These are phyloP conservation scores for Macroventuria anomochaeta DNA, from an alignment of 2,329 filamentous ascomycete genomes.

Conservation along the genomic window DNA sequence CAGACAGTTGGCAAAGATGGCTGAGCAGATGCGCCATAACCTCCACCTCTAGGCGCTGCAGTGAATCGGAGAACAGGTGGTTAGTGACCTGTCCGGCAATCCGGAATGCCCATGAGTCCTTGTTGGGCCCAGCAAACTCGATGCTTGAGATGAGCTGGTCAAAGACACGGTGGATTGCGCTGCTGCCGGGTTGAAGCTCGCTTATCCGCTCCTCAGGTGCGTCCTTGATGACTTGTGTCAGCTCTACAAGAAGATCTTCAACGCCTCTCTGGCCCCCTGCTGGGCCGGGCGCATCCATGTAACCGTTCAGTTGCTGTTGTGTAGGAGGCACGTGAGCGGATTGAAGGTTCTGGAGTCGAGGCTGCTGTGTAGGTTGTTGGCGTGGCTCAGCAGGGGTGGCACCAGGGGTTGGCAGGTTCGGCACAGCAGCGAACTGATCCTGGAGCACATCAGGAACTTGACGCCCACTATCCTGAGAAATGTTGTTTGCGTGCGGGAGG, in stretches of 20 bases:
- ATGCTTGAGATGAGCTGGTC: slow-evolving; percentile 63
- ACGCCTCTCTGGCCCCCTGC: slow-evolving; percentile 55
- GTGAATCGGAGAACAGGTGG: slow-evolving; percentile 62
- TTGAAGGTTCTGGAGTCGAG: slow-evolving; percentile 49
- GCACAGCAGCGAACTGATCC: slow-evolving; percentile 65
- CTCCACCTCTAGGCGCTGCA: slow-evolving; percentile 66
- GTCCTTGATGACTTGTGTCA: slow-evolving; percentile 63
- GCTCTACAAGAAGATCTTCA: slow-evolving; percentile 62
- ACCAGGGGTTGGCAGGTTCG: slow-evolving; percentile 67
- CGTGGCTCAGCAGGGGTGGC: slow-evolving; percentile 68
- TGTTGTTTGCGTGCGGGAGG: slow-evolving; percentile 61
- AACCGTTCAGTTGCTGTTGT: slow-evolving; percentile 66
- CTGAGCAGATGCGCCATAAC: slow-evolving; percentile 67
- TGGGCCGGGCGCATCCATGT: slow-evolving; percentile 54
- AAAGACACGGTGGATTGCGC: slow-evolving; percentile 63
- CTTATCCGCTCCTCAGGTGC: slow-evolving; percentile 64
- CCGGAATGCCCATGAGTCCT: slow-evolving; percentile 62
- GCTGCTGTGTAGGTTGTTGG: slow-evolving; percentile 60
- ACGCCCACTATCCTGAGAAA: slow-evolving; percentile 64
- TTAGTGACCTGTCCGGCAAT: slow-evolving; percentile 64
- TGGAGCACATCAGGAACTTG: slow-evolving; percentile 69
- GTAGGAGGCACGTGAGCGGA: slow-evolving; percentile 43
- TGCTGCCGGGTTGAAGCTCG: slow-evolving; percentile 60
- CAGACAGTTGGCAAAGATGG: slow-evolving; percentile 67
- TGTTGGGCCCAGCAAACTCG: slow-evolving; percentile 59